These are phyloP conservation scores for Aspergillus chevalieri DNA, from an alignment of 2,329 filamentous ascomycete species.

Conservation along the genomic window DNA sequence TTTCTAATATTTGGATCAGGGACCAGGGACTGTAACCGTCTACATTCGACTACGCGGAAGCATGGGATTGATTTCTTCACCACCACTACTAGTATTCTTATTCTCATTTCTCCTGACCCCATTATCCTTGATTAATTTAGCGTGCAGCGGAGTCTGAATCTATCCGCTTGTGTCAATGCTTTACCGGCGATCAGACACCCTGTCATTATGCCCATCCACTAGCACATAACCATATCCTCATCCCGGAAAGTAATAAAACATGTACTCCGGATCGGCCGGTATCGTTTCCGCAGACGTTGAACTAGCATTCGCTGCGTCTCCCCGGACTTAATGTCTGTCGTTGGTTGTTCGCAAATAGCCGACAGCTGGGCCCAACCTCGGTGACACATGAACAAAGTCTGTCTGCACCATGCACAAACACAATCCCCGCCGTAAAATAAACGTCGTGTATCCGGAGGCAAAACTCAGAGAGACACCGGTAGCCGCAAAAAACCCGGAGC, in stretches of 20 bases:
- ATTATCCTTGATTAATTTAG: no score
- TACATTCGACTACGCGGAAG: background rate
- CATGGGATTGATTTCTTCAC: background rate
- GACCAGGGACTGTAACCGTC: background rate
- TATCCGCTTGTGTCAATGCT: background rate
- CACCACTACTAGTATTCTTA: background rate
- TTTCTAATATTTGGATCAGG: background rate
- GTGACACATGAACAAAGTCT: slow-evolving; percentile 17
- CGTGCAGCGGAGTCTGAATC: background rate
- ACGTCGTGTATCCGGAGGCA: background rate
- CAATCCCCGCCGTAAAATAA: background rate
- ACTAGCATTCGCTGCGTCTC: no score
- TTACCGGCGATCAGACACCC: background rate
- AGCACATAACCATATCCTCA: background rate
- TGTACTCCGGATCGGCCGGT: background rate
- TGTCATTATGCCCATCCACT: background rate
- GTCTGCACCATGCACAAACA: background rate
- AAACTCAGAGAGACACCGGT: no score
- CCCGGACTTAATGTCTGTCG: no score
- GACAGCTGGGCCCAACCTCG: slow-evolving; percentile 11
- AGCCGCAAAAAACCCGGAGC: no score
- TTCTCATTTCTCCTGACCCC: background rate
- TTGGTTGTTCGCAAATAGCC: background rate
- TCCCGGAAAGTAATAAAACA: background rate
- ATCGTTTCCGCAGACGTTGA: no score